Base-by-base conservation (phyloP, 176 grass and related monocot genomes). In the Leersia perrieri region DNA sequence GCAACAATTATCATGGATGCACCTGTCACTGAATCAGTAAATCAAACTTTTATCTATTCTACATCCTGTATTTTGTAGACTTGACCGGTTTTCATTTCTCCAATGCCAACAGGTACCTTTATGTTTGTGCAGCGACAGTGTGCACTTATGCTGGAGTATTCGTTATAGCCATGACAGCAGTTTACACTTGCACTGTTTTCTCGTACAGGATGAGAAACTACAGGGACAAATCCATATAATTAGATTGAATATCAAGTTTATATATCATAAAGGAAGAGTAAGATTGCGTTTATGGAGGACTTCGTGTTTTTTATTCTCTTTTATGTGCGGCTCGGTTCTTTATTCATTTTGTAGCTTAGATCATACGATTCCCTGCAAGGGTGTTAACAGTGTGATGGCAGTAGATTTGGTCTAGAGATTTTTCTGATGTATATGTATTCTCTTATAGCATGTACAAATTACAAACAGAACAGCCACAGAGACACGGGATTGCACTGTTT, bases 81-180 rank as follows among this genome's bases (percentile, higher is more conserved):
- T n/a, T 89, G 60, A 81, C 45, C 13, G 78, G 0, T 80, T 20
- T 1, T 11, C 0, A 70, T 64, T 31, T 6, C 22, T 7, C 30
- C 80, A 74, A 75, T 83, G 63, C 36, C 20, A 3, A 84, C 79
- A 98, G 90, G 78, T 98, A 93, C 73, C 96, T 98, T 32, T 98
- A 98, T 70, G 78, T 95, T 72, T 95, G 92, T 33, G 96, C 92
- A 80, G 89, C 92, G 70, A 93, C 96, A 20, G 31, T 95, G 23
- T 91, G 90, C 60, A 91, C 91, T 29, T 98, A 93, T 36, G 77
- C 85, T 27, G 95, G 92, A 72, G 92, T 95, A 47, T 39, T 86
- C 23, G n/a, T 91, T 35, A 63, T 93, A 82, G 71, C 86, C 76
- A 9, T 57, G 23, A 95, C 84, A 5, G 78, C 40, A 15, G 28